Base-by-base conservation (phyloP, 1,284 basidiomycete genomes). In the Cystobasidiaceae sp. region DNA sequence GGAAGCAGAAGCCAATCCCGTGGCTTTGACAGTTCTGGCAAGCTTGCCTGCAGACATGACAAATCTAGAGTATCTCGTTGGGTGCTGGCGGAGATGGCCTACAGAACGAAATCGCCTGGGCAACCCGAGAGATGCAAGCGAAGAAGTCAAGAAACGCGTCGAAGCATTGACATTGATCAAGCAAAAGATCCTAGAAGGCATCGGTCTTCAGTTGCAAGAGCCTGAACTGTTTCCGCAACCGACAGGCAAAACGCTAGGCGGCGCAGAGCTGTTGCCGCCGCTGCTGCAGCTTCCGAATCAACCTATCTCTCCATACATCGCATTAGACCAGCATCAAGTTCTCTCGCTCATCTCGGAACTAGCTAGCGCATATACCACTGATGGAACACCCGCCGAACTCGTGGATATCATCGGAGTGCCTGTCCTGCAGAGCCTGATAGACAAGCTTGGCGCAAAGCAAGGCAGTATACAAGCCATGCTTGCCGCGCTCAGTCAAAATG, bases 161-260 rank as follows among this genome's bases (percentile, higher is more conserved):
- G 77, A 75, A 28, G 77, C 84, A 2, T 80, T 91, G 9, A 86
- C 90, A 48, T 89, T 86, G 73, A 76, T 90, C 30, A 85, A 86
- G 43, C 83, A 87, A 57, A 81, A 97, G 17, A 77, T 98, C 60
- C 84, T 97, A 67, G 92, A 89, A 58, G 98, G 98, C 77, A 84
- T 87, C 13, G 93, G 93, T 7, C 82, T 97, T 65, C 88, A 85
- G 15, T 79, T 98, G 8, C 90, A 94, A 77, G 92, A 93, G 68
- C 90, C 93, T 0, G 75, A 76, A 46, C 93, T 97, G 88, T 97
- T 99, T 71, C 89, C 91, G 50, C 89, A 93, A 73, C 71, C 55
- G 55, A 73, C 8, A 65, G 66, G 87, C 7, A 86, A 86, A 71
- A 79, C 80, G 2, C 77, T 87, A 58, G 92, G 93, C 9, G 80